Percentiles rank a stretch among this genome's conserved stretches.
phyloP scores from a whole-genome alignment of 305 asterid genomes.

The Fraxinus nigra region DNA sequence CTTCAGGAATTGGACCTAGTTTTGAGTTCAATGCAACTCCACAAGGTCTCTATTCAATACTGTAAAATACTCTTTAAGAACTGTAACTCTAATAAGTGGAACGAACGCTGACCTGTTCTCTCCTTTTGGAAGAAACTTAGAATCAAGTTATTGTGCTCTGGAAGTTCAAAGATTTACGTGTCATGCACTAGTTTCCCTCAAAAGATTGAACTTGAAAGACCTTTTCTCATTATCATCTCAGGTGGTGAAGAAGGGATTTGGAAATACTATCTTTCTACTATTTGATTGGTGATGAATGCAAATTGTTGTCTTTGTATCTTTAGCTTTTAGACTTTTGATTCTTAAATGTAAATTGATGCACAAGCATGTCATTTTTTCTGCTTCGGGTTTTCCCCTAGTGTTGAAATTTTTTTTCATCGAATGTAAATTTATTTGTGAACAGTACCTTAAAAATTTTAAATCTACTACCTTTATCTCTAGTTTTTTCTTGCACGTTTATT shows the following conservation, averaged over 20 bases:
- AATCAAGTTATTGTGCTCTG: background rate
- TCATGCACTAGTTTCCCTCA: background rate
- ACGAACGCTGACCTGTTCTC: background rate
- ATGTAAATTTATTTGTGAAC: conserved; percentile 8
- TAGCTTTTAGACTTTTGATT: conserved; percentile 5
- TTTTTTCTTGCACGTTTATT: conserved; percentile 15
- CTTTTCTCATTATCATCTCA: background rate
- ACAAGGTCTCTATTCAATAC: background rate
- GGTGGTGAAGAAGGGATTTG: background rate
- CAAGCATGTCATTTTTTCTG: background rate
- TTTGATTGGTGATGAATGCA: background rate
- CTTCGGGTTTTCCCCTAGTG: conserved; percentile 3
- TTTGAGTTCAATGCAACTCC: background rate
- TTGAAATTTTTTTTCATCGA: background rate
- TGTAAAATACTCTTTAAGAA: background rate
- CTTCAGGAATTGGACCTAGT: background rate
- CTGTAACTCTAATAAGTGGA: background rate
- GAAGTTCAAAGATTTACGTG: background rate
- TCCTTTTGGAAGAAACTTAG: background rate
- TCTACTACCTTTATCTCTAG: conserved; percentile 14
- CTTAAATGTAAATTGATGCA: background rate
- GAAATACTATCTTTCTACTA: background rate
- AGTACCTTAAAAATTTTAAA: conserved; percentile 1
- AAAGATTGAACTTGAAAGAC: background rate
- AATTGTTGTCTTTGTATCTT: background rate